A percentile compares a stretch with the other conserved stretches of the same genome.
phyloP scores from a whole-genome alignment of 208 protist genomes.

The Phytomonas serpens region DNA sequence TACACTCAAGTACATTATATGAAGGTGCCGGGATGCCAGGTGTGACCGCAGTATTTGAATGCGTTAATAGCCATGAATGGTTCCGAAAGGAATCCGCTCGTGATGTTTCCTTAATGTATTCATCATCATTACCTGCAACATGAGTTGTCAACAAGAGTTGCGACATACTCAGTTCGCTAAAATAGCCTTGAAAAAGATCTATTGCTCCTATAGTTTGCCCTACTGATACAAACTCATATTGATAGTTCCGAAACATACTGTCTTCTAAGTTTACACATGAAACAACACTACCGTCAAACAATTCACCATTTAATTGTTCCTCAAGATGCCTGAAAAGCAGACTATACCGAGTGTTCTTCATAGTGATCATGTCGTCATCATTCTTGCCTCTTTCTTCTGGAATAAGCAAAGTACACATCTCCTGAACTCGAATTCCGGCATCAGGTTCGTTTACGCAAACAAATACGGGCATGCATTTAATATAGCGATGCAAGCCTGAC shows the following conservation, averaged over 20 bases:
- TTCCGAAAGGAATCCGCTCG: not conserved
- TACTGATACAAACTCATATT: not conserved
- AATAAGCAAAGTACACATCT: not conserved
- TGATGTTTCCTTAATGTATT: not conserved
- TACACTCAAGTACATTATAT: not conserved
- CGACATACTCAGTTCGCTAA: not conserved
- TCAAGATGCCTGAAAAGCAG: slow-evolving; percentile 51
- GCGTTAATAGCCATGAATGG: not conserved
- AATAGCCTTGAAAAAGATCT: not conserved
- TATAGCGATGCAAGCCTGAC: not conserved
- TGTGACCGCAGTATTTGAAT: not conserved
- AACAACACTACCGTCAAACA: slow-evolving; percentile 65
- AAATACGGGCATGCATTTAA: slow-evolving; percentile 4
- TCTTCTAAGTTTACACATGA: slow-evolving; percentile 23
- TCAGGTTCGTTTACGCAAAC: slow-evolving; percentile 2
- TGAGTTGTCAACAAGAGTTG: not conserved
- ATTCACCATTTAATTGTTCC: slow-evolving; percentile 43
- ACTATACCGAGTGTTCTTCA: slow-evolving; percentile 16
- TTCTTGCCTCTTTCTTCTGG: slow-evolving; percentile 10
- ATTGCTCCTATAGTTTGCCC: not conserved
- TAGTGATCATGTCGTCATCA: not conserved
- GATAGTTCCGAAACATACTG: not conserved
- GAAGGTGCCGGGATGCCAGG: not conserved
- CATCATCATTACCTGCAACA: not conserved
- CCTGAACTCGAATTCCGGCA: not conserved